Evolutionary conservation across 2,329 filamentous ascomycete genomes (phyloP), one percentile per base, ranked within the genome.

Genomic region (Juglanconis oblonga): DNA sequence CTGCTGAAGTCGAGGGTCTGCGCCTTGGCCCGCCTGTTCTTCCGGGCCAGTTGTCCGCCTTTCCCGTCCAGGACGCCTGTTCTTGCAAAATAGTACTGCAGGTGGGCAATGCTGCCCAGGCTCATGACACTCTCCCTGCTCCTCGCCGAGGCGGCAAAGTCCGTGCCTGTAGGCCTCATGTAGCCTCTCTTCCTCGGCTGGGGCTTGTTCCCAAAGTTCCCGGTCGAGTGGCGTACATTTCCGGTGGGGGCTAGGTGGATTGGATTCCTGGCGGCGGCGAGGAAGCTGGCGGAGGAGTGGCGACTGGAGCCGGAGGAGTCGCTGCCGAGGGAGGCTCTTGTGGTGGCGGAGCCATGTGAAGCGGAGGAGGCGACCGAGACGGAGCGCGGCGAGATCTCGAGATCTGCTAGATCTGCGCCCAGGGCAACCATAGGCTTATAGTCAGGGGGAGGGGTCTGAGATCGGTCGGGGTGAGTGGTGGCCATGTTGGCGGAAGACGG

Each of bases 11-110:
- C 85, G 48, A 88, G 73, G 1, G 83, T 84, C 14, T 78, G 80
- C 14, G 77, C 82, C 68, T 84, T 84, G 66, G 87, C 66, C 17
- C 68, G 64, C 42, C 62, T 82, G 69, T 84, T 87, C 72, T 88
- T 89, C 68, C 89, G 89, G 29, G 90, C 88, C 61, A 96, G 78
- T 72, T 96, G 90, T 57, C 87, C 95, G 40, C 93, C 94, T 72
- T 97, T 97, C 59, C 94, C 92, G 70, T 99, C 95, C 54, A 99
- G 78, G 64, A 99, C 77, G 5, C 95, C 95, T 0, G 95, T 99
- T 62, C 95, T 84, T 40, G 95, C 94, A 77, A 99, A 99, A 76
- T 98, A 99, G 77, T 98, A 97, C 75, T 99, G 95, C 70, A 99
- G 80, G 77, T 99, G 95, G 58, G 93, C 92, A 68, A 99, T 99